Evolutionary conservation across 495 filamentous ascomycete genomes (phyloP), one percentile per base, ranked within the genome.

Genomic region (Extremus antarcticus): DNA sequence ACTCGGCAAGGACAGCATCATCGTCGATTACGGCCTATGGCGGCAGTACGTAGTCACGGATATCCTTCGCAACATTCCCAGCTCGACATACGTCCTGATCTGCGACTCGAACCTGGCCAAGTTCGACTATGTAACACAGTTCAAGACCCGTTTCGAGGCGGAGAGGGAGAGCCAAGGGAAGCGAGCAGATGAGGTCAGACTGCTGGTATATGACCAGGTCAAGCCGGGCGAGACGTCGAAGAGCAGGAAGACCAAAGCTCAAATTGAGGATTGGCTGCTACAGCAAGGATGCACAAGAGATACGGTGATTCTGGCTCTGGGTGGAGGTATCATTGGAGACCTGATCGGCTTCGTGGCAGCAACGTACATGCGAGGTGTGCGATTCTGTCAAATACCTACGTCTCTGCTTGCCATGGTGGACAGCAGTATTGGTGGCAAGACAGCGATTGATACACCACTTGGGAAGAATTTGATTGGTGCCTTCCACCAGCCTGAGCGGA

Each of bases 251-350:
- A 96, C 91, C 20, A 96, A 96, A 70, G 91, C 85, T 46, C 86
- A 90, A 64, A 88, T 97, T 58, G 90, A 97, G 67, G 90, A 97
- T 73, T 98, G 94, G 94, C 86, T 98, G 85, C 76, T 96, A 47
- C 79, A 83, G 56, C 79, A 96, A 55, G 72, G 83, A 80, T 97
- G 90, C 76, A 94, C 91, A 19, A 79, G 92, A 47, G 92, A 98
- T 69, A 94, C 90, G 0, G 86, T 98, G 43, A 80, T 98, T 50
- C 87, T 98, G 68, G 92, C 92, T 17, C 76, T 98, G 15, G 92
- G 92, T n/a, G 92, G 92, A 56, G 92, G 92, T 49, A 94, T 98
- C 22, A 95, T 98, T 72, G 92, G 92, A 20, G 92, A 98, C 67
- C 84, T 97, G 82, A 89, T 95, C 55, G 92, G 92, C 50, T 98